A percentile compares a stretch with the other conserved stretches of the same genome.
Conservation (phyloP, 225 moss, liverwort and hornwort genomes). For the Marchantia polymorpha region DNA sequence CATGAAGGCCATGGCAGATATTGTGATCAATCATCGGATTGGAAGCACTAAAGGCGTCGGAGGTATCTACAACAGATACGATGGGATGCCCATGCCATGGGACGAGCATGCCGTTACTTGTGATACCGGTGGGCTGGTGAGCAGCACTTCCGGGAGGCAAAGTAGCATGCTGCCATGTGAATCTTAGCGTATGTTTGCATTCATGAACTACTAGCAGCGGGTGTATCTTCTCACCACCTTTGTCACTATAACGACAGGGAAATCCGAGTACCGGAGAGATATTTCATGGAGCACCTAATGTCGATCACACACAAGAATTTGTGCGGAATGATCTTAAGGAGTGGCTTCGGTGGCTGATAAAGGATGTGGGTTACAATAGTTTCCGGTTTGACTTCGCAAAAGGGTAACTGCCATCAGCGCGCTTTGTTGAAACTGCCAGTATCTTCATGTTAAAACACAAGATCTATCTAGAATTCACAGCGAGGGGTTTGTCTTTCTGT, state of each 20-base stretch:
- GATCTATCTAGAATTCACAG: neutral
- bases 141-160: slow-evolving; percentile 9
- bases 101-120: slow-evolving; percentile 94
- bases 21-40: slow-evolving; percentile 95
- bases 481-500: slow-evolving; percentile 2
- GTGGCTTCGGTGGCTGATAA: slow-evolving; percentile 80
- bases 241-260: slow-evolving; percentile 43
- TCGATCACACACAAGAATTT: slow-evolving; percentile 93
- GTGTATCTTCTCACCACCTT: neutral
- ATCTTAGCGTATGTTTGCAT: neutral
- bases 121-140: slow-evolving; percentile 91
- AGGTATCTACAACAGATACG: slow-evolving; percentile 85
- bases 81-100: slow-evolving; percentile 99
- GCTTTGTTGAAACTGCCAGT: neutral
- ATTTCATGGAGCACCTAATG: slow-evolving; percentile 88
- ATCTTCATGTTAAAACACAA: neutral
- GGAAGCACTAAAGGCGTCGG: slow-evolving; percentile 72
- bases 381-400: slow-evolving; percentile 92
- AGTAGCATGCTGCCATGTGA: neutral
- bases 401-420: slow-evolving; percentile 47
- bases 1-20: slow-evolving; percentile 87
- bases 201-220: neutral
- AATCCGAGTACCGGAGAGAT: slow-evolving; percentile 84
- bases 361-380: slow-evolving; percentile 78
- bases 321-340: slow-evolving; percentile 79